A percentile compares a stretch with the other conserved stretches of the same genome.
Evolutionary conservation across 2,329 filamentous ascomycete species (phyloP).

Genomic region (Pestalotiopsis sp.): DNA sequence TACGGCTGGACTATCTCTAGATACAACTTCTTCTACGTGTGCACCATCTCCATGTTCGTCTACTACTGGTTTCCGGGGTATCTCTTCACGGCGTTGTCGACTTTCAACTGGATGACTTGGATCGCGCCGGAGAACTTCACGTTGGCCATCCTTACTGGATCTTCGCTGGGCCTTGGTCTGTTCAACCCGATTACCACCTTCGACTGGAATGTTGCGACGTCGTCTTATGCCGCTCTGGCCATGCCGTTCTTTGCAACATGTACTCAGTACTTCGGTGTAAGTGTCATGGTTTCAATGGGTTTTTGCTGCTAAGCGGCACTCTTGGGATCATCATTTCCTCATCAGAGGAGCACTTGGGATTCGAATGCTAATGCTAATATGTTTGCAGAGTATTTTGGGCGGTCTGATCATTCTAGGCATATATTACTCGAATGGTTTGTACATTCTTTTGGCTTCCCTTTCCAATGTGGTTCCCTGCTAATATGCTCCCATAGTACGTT

Average conservation of each 20-base stretch:
- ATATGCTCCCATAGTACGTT: background rate
- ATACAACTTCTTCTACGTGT: conserved; percentile 46
- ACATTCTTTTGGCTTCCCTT: background rate
- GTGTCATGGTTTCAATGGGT: background rate
- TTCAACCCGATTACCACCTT: conserved; percentile 54
- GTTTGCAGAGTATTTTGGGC: conserved; percentile 19
- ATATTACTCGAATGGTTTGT: conserved; percentile 40
- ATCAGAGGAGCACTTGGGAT: too few relatives aligned
- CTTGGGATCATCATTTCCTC: too few relatives aligned
- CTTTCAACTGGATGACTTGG: conserved; percentile 55
- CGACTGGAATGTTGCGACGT: conserved; percentile 48
- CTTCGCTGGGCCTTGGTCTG: conserved; percentile 39
- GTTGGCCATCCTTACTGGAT: conserved; percentile 46
- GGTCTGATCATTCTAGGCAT: conserved; percentile 41
- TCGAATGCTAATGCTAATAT: background rate
- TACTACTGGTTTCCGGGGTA: conserved; percentile 54
- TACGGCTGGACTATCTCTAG: conserved; percentile 49
- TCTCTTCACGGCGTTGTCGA: conserved; percentile 44
- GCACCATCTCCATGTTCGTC: conserved; percentile 41
- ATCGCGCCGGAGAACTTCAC: conserved; percentile 48
- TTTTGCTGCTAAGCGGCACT: too few relatives aligned
- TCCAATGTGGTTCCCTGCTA: background rate
- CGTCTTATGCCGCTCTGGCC: conserved; percentile 36
- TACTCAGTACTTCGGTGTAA: conserved; percentile 33
- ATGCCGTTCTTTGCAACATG: conserved; percentile 42